Conservation (phyloP, 371 early-diverging fungal species). For the Mortierella sp. region DNA sequence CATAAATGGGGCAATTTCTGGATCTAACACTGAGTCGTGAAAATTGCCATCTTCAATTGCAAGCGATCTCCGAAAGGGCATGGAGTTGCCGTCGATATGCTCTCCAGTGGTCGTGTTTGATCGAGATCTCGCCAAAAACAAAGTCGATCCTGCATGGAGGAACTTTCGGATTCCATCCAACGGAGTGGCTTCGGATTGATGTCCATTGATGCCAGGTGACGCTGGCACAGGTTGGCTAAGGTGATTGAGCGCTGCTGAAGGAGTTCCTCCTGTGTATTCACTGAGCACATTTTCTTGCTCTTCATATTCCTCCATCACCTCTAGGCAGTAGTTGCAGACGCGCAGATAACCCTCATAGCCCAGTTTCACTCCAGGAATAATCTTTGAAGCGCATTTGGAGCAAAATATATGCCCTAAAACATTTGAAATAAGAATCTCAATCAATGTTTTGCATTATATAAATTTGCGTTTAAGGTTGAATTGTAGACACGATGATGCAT, state of each 20-base stretch:
- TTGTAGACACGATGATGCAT: too few species aligned
- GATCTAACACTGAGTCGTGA: conserved; percentile 63
- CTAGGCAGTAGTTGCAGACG: conserved; percentile 84
- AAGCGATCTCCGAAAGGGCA: conserved; percentile 44
- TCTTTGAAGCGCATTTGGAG: conserved; percentile 81
- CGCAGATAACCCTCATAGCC: conserved; percentile 81
- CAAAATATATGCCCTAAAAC: conserved; percentile 82
- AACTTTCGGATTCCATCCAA: conserved; percentile 58
- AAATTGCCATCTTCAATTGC: conserved; percentile 41
- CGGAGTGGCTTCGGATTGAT: conserved; percentile 38
- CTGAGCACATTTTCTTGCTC: conserved; percentile 45
- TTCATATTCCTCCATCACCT: conserved; percentile 64
- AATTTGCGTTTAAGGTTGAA: neutral
- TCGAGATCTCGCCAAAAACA: conserved; percentile 63
- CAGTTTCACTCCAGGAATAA: conserved; percentile 78
- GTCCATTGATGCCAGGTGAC: conserved; percentile 24
- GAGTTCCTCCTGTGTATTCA: conserved; percentile 30
- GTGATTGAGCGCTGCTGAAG: conserved; percentile 20
- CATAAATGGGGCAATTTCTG: conserved; percentile 69
- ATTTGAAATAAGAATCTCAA: neutral
- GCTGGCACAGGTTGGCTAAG: conserved; percentile 16
- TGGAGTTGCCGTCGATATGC: conserved; percentile 29
- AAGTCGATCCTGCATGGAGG: conserved; percentile 48
- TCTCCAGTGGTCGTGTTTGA: conserved; percentile 64
- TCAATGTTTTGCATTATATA: too few species aligned